phyloP scores from a whole-genome alignment of 225 moss, liverwort and hornwort species.

The Anthoceros angustus region DNA sequence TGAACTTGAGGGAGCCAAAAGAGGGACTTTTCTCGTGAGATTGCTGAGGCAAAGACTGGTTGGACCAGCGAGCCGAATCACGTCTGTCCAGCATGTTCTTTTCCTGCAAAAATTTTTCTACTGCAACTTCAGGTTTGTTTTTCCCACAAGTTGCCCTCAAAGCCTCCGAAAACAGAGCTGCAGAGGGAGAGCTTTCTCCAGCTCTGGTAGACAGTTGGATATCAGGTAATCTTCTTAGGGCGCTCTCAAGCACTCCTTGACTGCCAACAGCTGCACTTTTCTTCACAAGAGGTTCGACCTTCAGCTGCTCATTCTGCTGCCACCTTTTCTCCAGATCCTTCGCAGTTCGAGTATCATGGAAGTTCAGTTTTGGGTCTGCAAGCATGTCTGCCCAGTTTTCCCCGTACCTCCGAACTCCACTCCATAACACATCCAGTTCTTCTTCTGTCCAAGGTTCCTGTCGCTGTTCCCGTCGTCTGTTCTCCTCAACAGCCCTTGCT shows the following conservation, averaged over 20 bases:
- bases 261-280: background rate
- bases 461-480: slow-evolving; percentile 18
- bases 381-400: background rate
- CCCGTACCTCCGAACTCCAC: slow-evolving; percentile 20
- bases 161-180: background rate
- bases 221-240: slow-evolving; percentile 2
- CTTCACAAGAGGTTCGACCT: background rate
- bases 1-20: background rate
- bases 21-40: background rate
- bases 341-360: background rate
- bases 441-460: slow-evolving; percentile 59
- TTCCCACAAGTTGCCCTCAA: background rate
- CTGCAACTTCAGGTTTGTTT: slow-evolving; percentile 4
- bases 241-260: background rate
- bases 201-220: background rate
- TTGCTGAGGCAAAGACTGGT: background rate
- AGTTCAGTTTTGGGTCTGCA: background rate
- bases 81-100: background rate
- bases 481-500: slow-evolving; percentile 24
- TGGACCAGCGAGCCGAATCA: background rate
- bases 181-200: background rate
- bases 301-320: background rate
- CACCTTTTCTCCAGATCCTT: slow-evolving; percentile 4
- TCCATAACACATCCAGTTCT: slow-evolving; percentile 72
- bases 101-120: background rate